phyloP scores from a whole-genome alignment of 2,329 filamentous ascomycete genomes.

The Exserohilum turcica region DNA sequence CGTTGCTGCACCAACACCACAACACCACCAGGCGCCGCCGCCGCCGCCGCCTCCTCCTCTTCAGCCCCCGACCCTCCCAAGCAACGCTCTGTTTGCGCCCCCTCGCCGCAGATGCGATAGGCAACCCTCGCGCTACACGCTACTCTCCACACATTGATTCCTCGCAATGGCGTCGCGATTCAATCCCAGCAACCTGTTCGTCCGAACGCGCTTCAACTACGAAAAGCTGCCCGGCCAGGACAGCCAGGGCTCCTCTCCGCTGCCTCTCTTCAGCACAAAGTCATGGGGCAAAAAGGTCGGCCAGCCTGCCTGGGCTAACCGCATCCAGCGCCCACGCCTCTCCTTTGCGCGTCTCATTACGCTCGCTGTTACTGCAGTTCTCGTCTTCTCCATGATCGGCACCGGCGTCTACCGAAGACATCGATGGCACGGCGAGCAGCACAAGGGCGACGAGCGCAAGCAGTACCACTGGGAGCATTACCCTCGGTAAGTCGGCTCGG shows the following conservation, averaged over 20 bases:
- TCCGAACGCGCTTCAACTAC: slow-evolving; percentile 52
- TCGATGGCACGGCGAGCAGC: slow-evolving; percentile 41
- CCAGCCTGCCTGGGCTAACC: slow-evolving; percentile 46
- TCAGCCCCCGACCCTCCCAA: slow-evolving; percentile 7
- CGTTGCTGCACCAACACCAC: neutral
- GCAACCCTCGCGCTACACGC: slow-evolving; percentile 24
- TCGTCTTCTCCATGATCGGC: slow-evolving; percentile 50
- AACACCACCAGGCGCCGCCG: neutral
- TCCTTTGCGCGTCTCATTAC: slow-evolving; percentile 51
- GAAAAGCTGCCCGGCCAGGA: slow-evolving; percentile 53
- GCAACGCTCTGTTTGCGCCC: slow-evolving; percentile 1
- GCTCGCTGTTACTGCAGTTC: slow-evolving; percentile 48
- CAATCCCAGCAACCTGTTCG: slow-evolving; percentile 54
- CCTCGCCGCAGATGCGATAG: slow-evolving; percentile 42
- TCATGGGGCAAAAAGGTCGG: slow-evolving; percentile 42
- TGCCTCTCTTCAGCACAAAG: slow-evolving; percentile 47
- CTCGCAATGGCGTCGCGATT: slow-evolving; percentile 46
- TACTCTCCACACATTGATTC: slow-evolving; percentile 15
- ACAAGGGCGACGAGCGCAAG: slow-evolving; percentile 40
- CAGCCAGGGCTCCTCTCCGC: slow-evolving; percentile 48
- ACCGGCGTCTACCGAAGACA: slow-evolving; percentile 50
- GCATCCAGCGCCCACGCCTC: slow-evolving; percentile 50
- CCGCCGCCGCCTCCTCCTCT: neutral
- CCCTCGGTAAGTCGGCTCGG: slow-evolving; percentile 41
- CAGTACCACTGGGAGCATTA: slow-evolving; percentile 55